Base-by-base conservation (phyloP, 1,284 basidiomycete genomes). In the Tylopilus sp. region DNA sequence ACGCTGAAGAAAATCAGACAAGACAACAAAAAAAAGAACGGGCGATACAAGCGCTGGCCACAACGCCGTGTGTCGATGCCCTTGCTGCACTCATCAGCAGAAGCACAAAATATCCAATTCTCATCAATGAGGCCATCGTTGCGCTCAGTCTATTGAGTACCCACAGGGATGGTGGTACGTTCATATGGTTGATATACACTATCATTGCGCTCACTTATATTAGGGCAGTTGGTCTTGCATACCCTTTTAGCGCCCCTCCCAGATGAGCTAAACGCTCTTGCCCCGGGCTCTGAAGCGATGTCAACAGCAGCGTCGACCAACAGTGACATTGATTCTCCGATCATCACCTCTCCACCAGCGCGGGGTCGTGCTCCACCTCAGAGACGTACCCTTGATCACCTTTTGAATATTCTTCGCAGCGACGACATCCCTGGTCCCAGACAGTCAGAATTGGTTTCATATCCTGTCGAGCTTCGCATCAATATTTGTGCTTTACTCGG, bases 61-160 rank as follows among this genome's bases (percentile, higher is more conserved):
- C 77, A 10, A 63, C 72, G 20, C 75, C 82, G 22, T 82, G 81
- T 56, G 78, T 84, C 0, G 76, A 76, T 7, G 82, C 84, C 13
- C 76, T 98, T 25, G 81, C 84, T 2, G 84, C 82, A 56, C 82
- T 97, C 60, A 76, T 96, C 22, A 82, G 83, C 17, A 79, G 86
- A 57, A 92, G 91, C 62, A 82, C 80, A 58, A 87, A 86, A 67
- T 92, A 93, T 65, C 88, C 91, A 0, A 77, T 94, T 42, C 77
- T 98, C 29, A 80, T 97, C 56, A 96, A 95, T 64, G 96, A 98
- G 70, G 92, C 88, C 1, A 77, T 97, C 26, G 81, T 98, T 26
- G 90, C 90, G 2, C 72, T 97, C 55, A 89, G 88, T 33, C 71
- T 98, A 47, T 71, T 97, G 57, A 83, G 82, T 54, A 84, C 84